phyloP scores from a whole-genome alignment of 1,284 basidiomycete genomes.

The Volvariella surrecta region DNA sequence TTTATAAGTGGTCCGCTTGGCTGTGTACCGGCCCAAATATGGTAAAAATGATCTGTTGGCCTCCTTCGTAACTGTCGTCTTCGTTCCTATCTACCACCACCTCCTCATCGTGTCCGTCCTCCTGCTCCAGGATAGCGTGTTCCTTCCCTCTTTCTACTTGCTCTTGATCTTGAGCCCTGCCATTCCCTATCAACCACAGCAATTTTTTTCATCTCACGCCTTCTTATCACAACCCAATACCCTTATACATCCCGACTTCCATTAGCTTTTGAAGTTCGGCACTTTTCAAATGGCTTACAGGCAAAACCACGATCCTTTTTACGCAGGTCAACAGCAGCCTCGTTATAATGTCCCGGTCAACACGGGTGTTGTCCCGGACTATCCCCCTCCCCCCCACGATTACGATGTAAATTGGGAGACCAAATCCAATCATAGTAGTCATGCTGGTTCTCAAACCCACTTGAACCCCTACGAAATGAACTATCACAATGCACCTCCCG shows the following conservation, averaged over 20 bases:
- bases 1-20: too few species aligned
- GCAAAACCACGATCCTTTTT: slow-evolving; percentile 44
- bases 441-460: slow-evolving; percentile 61
- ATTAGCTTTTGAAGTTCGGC: too few species aligned
- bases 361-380: slow-evolving; percentile 27
- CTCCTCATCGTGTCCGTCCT: slow-evolving; percentile 9
- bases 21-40: too few species aligned
- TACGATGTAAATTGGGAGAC: slow-evolving; percentile 51
- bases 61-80: slow-evolving; percentile 2
- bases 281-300: slow-evolving; percentile 40
- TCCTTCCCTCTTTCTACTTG: slow-evolving; percentile 13
- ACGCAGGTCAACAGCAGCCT: slow-evolving; percentile 16
- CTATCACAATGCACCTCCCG: slow-evolving; percentile 32
- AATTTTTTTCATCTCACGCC: too few species aligned
- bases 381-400: slow-evolving; percentile 26
- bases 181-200: slow-evolving; percentile 10
- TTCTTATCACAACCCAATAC: too few species aligned
- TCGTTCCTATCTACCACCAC: slow-evolving; percentile 9
- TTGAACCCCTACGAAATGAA: slow-evolving; percentile 56
- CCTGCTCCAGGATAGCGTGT: slow-evolving; percentile 13
- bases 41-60: too few species aligned
- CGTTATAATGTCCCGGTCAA: slow-evolving; percentile 18
- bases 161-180: slow-evolving; percentile 4
- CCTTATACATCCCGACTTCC: too few species aligned
- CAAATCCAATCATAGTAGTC: slow-evolving; percentile 58